Percentiles rank a stretch among this genome's conserved stretches.
These are phyloP conservation scores for Vaucheria bursata DNA, from an alignment of 352 stramenopile species.

Conservation along the genomic window DNA sequence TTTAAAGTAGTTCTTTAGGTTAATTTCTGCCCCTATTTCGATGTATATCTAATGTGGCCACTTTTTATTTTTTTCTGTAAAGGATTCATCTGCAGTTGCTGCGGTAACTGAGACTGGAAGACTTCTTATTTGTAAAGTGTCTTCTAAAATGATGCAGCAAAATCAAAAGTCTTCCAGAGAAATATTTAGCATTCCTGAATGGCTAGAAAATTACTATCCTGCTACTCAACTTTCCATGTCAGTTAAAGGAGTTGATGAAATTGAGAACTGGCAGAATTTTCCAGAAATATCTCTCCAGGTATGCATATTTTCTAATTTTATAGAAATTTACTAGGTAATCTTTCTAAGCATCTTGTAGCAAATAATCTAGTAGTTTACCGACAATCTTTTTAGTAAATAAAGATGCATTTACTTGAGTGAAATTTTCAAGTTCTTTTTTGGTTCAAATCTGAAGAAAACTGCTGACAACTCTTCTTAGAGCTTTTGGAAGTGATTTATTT, in stretches of 20 bases:
- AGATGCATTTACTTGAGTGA: background rate
- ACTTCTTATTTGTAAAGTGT: constrained; percentile 23
- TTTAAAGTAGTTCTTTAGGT: no score
- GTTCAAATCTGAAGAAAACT: no score
- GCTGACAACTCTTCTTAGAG: no score
- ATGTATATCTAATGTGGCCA: no score
- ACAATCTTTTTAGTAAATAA: background rate
- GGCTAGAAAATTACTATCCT: constrained; percentile 27
- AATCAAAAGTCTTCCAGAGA: no score
- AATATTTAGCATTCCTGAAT: no score
- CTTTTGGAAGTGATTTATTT: no score
- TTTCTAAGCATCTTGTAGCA: no score
- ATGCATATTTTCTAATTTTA: background rate
- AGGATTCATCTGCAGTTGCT: constrained; percentile 26
- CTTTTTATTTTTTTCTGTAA: no score
- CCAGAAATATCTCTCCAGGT: background rate
- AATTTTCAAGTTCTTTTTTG: no score
- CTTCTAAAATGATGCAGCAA: constrained; percentile 11
- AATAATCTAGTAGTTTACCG: background rate
- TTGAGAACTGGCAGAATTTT: background rate
- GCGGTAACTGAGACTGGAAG: constrained; percentile 23
- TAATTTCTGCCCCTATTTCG: no score
- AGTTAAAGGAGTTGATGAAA: background rate
- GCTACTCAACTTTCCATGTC: background rate
- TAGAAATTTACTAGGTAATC: background rate